Percentiles rank a stretch among this genome's conserved stretches.
These are phyloP conservation scores for Entomortierella chlamydospora DNA, from an alignment of 192 early-diverging fungal species.

Conservation along the genomic window DNA sequence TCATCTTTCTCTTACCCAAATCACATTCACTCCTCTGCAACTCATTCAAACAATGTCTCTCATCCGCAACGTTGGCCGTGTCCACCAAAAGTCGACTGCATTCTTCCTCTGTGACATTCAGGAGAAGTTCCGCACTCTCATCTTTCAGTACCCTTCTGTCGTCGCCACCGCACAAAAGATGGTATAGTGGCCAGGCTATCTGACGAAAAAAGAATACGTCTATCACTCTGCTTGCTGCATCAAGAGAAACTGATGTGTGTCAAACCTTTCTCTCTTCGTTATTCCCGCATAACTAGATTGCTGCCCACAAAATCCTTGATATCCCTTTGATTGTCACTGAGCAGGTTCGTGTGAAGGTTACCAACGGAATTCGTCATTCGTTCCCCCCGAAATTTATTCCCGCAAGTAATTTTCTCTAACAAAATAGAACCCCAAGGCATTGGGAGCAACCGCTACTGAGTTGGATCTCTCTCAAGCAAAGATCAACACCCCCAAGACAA, in stretches of 20 bases:
- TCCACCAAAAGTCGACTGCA: conserved; percentile 72
- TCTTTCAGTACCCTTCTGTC: conserved; percentile 85
- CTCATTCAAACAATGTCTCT: conserved; percentile 20
- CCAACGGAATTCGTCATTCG: no score
- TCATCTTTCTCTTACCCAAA: not conserved
- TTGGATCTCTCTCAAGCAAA: conserved; percentile 76
- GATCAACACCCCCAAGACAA: conserved; percentile 77
- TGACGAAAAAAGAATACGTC: no score
- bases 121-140: conserved; percentile 78
- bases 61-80: conserved; percentile 62
- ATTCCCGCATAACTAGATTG: conserved; percentile 59
- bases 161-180: conserved; percentile 90
- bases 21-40: not conserved
- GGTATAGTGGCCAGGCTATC: conserved; percentile 64
- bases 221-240: not conserved
- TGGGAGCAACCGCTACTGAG: conserved; percentile 83
- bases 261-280: not conserved
- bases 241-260: no score
- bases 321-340: conserved; percentile 94
- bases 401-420: not conserved
- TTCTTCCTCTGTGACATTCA: conserved; percentile 97
- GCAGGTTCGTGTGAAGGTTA: conserved; percentile 69
- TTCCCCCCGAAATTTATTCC: not conserved
- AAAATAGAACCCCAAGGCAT: conserved; percentile 61
- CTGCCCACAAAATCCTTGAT: conserved; percentile 76